phyloP scores from a whole-genome alignment of 1,139 yeast species.

The Geotrichum fermentans region DNA sequence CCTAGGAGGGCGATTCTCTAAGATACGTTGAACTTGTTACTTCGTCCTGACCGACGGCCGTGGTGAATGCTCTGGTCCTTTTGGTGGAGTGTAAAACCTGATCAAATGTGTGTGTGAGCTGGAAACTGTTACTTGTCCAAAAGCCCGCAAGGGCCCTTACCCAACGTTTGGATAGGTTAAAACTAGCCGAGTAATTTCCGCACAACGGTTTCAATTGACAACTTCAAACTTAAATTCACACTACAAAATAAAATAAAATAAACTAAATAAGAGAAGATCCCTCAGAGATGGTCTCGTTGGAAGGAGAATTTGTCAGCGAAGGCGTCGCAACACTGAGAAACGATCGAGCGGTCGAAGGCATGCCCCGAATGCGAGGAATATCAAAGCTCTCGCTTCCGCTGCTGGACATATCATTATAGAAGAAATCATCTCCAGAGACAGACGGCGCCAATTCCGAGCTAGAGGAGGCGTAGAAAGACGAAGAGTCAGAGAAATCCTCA shows the following conservation, averaged over 20 bases:
- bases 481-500: slow-evolving; percentile 13
- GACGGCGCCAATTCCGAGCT: not conserved
- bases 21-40: too few species aligned
- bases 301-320: slow-evolving; percentile 13
- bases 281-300: slow-evolving; percentile 16
- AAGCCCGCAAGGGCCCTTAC: slow-evolving; percentile 5
- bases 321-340: slow-evolving; percentile 9
- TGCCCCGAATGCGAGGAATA: slow-evolving; percentile 2
- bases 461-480: slow-evolving; percentile 6
- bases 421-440: slow-evolving; percentile 11
- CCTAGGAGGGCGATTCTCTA: too few species aligned
- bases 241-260: not conserved
- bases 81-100: too few species aligned
- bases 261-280: slow-evolving; percentile 12
- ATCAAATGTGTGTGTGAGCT: too few species aligned
- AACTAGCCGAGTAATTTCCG: not conserved
- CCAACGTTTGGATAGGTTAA: not conserved
- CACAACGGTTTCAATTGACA: not conserved
- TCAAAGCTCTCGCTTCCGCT: not conserved
- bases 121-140: not conserved
- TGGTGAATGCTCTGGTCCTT: too few species aligned
- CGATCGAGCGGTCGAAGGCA: not conserved
- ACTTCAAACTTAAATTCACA: too few species aligned
- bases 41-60: too few species aligned
- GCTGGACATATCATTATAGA: slow-evolving; percentile 2